These are phyloP conservation scores for Intubia oerlemansii DNA, from an alignment of 2,329 filamentous ascomycete genomes.

Conservation along the genomic window DNA sequence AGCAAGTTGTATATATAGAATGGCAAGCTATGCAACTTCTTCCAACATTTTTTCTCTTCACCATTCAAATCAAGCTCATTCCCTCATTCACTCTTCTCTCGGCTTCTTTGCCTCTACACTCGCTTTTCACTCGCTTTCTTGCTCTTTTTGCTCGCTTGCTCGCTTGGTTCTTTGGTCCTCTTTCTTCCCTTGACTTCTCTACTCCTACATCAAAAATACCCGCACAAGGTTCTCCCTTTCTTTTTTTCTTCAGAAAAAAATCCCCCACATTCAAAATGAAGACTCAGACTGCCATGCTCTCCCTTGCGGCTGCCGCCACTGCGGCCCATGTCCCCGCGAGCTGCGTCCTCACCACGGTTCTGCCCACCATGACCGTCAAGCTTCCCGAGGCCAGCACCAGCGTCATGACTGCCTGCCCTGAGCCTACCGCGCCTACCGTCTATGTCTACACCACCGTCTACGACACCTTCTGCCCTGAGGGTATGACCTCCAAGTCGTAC, in stretches of 20 bases:
- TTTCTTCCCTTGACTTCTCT: not conserved
- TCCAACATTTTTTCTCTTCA: too few species aligned
- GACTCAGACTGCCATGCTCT: too few species aligned
- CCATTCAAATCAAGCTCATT: too few species aligned
- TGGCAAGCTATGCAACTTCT: too few species aligned
- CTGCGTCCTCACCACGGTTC: slow-evolving; percentile 5
- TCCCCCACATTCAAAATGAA: not conserved
- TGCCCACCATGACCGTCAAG: slow-evolving; percentile 6
- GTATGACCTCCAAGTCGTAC: slow-evolving; percentile 6
- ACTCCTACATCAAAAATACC: not conserved
- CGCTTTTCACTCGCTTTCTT: too few species aligned
- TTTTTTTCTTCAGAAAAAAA: too few species aligned
- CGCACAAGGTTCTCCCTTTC: not conserved
- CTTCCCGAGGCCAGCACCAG: not conserved
- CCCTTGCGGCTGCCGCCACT: not conserved
- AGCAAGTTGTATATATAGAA: too few species aligned
- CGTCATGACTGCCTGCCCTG: slow-evolving; percentile 2
- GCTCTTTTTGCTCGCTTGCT: too few species aligned
- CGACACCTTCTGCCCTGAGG: slow-evolving; percentile 4
- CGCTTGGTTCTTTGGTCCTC: not conserved
- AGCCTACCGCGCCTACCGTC: not conserved
- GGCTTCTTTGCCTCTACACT: too few species aligned
- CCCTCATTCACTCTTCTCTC: too few species aligned
- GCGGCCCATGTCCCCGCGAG: slow-evolving; percentile 1
- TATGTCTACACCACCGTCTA: slow-evolving; percentile 6